Base-by-base conservation (phyloP, 2,329 filamentous ascomycete genomes). In the Fusarium agapanthi region DNA sequence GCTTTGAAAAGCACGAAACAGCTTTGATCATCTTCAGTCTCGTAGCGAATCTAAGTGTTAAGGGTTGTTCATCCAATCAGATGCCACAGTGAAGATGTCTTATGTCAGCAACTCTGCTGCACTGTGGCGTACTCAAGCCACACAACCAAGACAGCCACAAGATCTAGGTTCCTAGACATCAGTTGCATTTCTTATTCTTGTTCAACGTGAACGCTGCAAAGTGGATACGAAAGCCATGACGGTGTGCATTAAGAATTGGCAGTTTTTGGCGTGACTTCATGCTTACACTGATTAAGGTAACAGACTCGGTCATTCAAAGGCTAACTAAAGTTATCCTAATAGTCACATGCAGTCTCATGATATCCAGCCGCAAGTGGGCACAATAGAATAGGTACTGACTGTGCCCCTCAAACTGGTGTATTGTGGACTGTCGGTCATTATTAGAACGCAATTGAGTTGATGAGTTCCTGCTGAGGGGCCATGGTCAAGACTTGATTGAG, bases 21-120 rank as follows among this genome's bases (percentile, higher is more conserved):
- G 47, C 64, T 72, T 72, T 58, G 47, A 67, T 61, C 41, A 44
- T 58, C 38, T 56, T 64, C 73, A 75, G 71, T 71, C 73, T 71
- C 54, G 73, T 77, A 73, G 75, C 75, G 72, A 75, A 76, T 75
- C 66, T 56, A 62, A 51, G 59, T 51, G 48, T 55, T 37, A 65
- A 61, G 38, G 26, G 45, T 26, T 34, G 45, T 51, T 61, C 48
- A 55, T 38, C 75, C 75, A 76, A 76, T 76, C 26, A 75, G 38
- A 41, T 45, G 44, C 43, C 24, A 32, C 12, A 20, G 4, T 24
- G 10, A 5, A 11, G 2, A 0, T 13, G 24, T 24, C 40, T 76
- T 77, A 76, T 74, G 75, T 77, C 73, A 76, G 73, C 75, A 64
- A 10, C 1, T 1, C 3, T 4, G 28, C 12, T 24, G 69, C 66